Evolutionary conservation across 2,329 filamentous ascomycete genomes (phyloP).

Genomic region (Ophioceras dolichostomum): DNA sequence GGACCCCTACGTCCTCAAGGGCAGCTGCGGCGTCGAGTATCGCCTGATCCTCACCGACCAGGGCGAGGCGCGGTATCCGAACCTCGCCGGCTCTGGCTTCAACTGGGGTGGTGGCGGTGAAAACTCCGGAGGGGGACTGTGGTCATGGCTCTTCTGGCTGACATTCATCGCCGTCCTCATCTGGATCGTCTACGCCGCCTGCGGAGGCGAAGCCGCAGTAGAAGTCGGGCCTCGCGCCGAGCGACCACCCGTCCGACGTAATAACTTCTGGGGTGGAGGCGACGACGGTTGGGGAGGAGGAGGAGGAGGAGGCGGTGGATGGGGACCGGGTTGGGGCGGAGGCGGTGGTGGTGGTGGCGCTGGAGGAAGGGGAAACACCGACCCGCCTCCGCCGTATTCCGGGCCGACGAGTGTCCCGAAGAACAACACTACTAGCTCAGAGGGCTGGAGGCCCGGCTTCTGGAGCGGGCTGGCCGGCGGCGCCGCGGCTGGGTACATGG

Average conservation of each 20-base stretch:
- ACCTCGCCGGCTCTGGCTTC: conserved; percentile 28
- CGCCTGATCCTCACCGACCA: conserved; percentile 62
- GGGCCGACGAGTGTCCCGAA: no score
- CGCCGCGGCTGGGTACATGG: conserved; percentile 55
- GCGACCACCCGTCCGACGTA: no score
- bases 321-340: conserved; percentile 22
- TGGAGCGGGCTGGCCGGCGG: conserved; percentile 59
- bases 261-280: conserved; percentile 24
- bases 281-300: conserved; percentile 25
- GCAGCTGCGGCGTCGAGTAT: conserved; percentile 90
- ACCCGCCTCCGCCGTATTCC: conserved; percentile 46
- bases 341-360: conserved; percentile 22
- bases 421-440: conserved; percentile 20
- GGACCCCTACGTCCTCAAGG: conserved; percentile 79
- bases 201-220: conserved; percentile 10
- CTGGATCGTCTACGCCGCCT: conserved; percentile 52
- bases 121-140: conserved; percentile 12
- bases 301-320: conserved; percentile 24
- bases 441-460: conserved; percentile 59
- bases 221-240: conserved; percentile 16
- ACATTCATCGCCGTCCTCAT: conserved; percentile 46
- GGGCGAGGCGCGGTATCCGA: conserved; percentile 61
- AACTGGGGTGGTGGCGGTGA: conserved; percentile 12
- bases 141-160: conserved; percentile 41
- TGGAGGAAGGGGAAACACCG: conserved; percentile 17